Evolutionary conservation across 768 basidiomycete species (phyloP).

Genomic region (Rhodocollybia butyracea): DNA sequence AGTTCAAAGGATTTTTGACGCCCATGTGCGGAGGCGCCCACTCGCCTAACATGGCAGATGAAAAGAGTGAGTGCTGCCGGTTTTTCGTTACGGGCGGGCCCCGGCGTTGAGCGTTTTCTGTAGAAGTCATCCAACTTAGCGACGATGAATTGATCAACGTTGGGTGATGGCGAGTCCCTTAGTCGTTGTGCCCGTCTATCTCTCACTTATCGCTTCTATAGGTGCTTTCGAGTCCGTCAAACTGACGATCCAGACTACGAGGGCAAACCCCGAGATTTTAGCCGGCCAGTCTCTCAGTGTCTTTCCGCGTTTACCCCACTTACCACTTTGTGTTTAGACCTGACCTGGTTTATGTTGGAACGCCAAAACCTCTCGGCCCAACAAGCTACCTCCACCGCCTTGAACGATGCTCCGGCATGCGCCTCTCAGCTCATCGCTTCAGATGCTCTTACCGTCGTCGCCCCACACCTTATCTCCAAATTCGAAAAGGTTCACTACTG

Average conservation of each 20-base stretch:
- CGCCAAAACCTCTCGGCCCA: background rate
- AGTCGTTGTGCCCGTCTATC: background rate
- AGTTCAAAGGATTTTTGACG: background rate
- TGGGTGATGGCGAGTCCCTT: background rate
- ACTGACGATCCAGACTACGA: background rate
- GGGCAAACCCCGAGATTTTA: background rate
- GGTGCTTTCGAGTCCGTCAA: background rate
- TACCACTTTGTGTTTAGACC: background rate
- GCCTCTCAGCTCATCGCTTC: background rate
- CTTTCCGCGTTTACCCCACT: background rate
- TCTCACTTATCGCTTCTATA: background rate
- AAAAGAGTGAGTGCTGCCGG: no score
- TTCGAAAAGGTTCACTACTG: slow-evolving; percentile 27
- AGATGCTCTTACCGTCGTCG: background rate
- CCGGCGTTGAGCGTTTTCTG: no score
- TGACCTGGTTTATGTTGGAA: background rate
- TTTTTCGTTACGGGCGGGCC: no score
- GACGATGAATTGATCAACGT: no score
- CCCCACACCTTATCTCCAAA: slow-evolving; percentile 17
- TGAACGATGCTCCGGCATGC: background rate
- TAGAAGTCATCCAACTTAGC: no score
- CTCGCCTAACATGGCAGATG: no score
- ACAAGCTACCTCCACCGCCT: background rate
- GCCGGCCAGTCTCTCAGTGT: background rate
- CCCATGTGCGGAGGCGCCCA: no score